Percentiles rank a stretch among this genome's conserved stretches.
Evolutionary conservation across 345 rosid genomes (phyloP).

Genomic region (Kandelia obovata): DNA sequence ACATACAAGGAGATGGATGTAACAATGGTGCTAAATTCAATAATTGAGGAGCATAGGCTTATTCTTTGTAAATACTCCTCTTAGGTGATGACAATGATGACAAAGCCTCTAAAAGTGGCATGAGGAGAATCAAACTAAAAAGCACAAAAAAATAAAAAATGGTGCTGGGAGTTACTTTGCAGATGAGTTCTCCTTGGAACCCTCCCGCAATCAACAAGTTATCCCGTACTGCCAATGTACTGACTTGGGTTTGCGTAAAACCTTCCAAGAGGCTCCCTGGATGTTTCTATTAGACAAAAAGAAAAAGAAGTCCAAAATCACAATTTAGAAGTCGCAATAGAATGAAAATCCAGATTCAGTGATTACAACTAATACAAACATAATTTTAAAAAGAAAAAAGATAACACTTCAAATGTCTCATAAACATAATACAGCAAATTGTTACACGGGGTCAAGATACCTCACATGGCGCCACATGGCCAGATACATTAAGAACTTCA

Average conservation of each 20-base stretch:
- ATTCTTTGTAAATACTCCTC: background rate
- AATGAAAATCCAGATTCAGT: background rate
- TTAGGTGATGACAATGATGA: background rate
- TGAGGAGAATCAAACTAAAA: background rate
- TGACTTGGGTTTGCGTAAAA: constrained; percentile 55
- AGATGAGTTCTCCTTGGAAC: constrained; percentile 59
- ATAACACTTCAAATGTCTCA: background rate
- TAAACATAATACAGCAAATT: background rate
- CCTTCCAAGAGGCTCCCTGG: constrained; percentile 55
- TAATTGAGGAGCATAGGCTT: background rate
- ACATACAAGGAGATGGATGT: background rate
- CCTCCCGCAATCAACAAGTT: constrained; percentile 61
- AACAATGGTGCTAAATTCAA: background rate
- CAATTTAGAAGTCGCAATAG: background rate
- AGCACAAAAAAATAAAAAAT: background rate
- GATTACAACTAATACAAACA: background rate
- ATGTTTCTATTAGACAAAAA: constrained; percentile 40
- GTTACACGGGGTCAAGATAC: constrained; percentile 18
- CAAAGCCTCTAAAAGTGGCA: background rate
- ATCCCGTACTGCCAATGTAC: constrained; percentile 52
- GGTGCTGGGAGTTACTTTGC: constrained; percentile 34
- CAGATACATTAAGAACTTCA: constrained; percentile 55
- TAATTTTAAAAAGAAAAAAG: background rate
- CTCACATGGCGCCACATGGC: constrained; percentile 53
- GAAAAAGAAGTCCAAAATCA: constrained; percentile 5